Conservation (phyloP, 768 basidiomycete species). For the Porphyrellus cyaneotinctus region DNA sequence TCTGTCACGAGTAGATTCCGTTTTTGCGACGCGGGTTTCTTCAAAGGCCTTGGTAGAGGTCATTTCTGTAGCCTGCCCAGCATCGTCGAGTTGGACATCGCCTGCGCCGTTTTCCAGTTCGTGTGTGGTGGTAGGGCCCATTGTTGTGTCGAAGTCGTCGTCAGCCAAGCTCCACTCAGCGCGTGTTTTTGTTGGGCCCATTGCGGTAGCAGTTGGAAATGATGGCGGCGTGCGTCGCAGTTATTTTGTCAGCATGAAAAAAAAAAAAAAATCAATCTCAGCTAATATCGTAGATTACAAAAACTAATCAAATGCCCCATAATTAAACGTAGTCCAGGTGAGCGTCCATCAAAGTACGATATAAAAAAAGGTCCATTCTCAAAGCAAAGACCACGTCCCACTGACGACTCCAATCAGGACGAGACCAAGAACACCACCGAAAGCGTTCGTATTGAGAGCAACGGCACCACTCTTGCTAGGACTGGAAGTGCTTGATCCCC, state of each 20-base stretch:
- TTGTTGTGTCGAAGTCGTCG: constrained; percentile 43
- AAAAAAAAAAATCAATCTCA: constrained; percentile 4
- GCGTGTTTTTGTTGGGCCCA: constrained; percentile 24
- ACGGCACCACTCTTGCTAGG: constrained; percentile 21
- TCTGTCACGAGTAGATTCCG: constrained; percentile 60
- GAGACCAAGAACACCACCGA: constrained; percentile 37
- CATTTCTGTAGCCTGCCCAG: constrained; percentile 18
- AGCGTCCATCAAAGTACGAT: too few relatives aligned
- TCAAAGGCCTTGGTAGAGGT: constrained; percentile 28
- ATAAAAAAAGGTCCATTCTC: constrained; percentile 7
- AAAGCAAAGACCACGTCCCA: constrained; percentile 41
- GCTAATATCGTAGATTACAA: constrained; percentile 7
- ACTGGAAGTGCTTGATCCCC: constrained; percentile 23
- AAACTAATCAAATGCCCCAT: too few relatives aligned
- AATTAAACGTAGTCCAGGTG: too few relatives aligned
- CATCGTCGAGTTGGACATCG: constrained; percentile 34
- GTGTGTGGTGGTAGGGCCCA: constrained; percentile 45
- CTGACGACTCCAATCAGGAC: constrained; percentile 37
- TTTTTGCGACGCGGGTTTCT: constrained; percentile 43
- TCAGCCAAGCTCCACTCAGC: constrained; percentile 45
- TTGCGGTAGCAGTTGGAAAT: constrained; percentile 7
- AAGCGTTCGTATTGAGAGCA: constrained; percentile 29
- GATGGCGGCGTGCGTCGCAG: not conserved
- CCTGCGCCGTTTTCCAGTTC: constrained; percentile 44
- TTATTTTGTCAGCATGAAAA: not conserved